Percentiles rank a stretch among this genome's conserved stretches.
Evolutionary conservation across 83 land plant genomes (phyloP).

Genomic region (Isoetes engelmannii): DNA sequence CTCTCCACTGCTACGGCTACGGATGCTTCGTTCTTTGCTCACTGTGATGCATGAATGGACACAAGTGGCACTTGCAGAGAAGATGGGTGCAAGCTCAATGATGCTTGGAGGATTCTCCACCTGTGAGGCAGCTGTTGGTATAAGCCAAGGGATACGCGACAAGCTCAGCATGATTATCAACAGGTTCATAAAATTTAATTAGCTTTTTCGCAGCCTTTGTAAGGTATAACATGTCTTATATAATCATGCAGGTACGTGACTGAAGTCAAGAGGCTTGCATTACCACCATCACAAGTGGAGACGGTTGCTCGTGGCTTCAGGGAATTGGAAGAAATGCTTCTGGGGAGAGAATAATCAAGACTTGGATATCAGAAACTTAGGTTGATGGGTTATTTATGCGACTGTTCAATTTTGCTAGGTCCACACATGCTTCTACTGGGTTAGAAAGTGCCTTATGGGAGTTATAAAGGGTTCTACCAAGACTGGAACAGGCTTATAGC

Average conservation of each 20-base stretch:
- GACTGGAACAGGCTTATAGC: no score
- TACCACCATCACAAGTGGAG: slow-evolving; percentile 64
- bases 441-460: no score
- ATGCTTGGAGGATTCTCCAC: slow-evolving; percentile 47
- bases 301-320: slow-evolving; percentile 74
- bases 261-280: slow-evolving; percentile 76
- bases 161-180: slow-evolving; percentile 68
- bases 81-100: slow-evolving; percentile 56
- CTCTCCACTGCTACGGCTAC: slow-evolving; percentile 57
- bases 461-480: no score
- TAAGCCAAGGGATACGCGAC: slow-evolving; percentile 72
- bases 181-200: slow-evolving; percentile 36
- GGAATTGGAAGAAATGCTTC: slow-evolving; percentile 85
- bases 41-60: slow-evolving; percentile 90
- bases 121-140: slow-evolving; percentile 25
- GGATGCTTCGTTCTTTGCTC: slow-evolving; percentile 79
- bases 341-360: slow-evolving; percentile 17
- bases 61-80: slow-evolving; percentile 45
- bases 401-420: no score
- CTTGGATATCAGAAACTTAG: no score
- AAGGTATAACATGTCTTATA: background rate
- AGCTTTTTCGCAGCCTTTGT: no score
- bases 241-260: slow-evolving; percentile 77
- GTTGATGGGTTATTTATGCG: no score
- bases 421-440: no score